Evolutionary conservation across 2,329 filamentous ascomycete genomes (phyloP).

Genomic region (Neurospora sp.): DNA sequence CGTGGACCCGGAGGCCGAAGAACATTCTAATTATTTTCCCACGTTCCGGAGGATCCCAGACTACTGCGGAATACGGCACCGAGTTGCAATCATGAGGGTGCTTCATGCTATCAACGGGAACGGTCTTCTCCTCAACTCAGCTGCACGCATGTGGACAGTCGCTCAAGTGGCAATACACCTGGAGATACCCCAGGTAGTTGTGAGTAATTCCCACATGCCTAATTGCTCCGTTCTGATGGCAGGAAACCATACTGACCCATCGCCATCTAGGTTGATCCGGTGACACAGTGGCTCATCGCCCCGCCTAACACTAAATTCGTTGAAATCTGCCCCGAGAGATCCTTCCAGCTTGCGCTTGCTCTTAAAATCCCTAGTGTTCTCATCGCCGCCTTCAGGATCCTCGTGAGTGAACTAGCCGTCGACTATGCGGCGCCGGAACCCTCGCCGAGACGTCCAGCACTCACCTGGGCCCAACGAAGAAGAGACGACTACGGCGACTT

Average conservation of each 20-base stretch:
- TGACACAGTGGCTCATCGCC: slow-evolving; percentile 50
- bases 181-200: slow-evolving; percentile 37
- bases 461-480: slow-evolving; percentile 20
- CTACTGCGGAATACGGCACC: slow-evolving; percentile 56
- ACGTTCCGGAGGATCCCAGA: slow-evolving; percentile 35
- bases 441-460: slow-evolving; percentile 1
- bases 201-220: slow-evolving; percentile 17
- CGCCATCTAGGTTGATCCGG: slow-evolving; percentile 28
- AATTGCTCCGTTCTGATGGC: background rate
- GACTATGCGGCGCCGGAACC: slow-evolving; percentile 25
- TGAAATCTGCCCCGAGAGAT: slow-evolving; percentile 53
- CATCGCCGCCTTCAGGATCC: slow-evolving; percentile 43
- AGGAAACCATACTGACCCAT: slow-evolving; percentile 10
- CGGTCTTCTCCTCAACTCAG: slow-evolving; percentile 50
- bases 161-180: slow-evolving; percentile 51
- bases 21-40: slow-evolving; percentile 12
- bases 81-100: slow-evolving; percentile 52
- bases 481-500: slow-evolving; percentile 44
- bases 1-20: background rate
- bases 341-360: slow-evolving; percentile 45
- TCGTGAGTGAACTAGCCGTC: slow-evolving; percentile 55
- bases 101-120: slow-evolving; percentile 48
- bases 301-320: slow-evolving; percentile 47
- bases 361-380: slow-evolving; percentile 34
- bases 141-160: slow-evolving; percentile 58